phyloP scores from a whole-genome alignment of 2,329 filamentous ascomycete species.

The Nigrograna mackinnonii region DNA sequence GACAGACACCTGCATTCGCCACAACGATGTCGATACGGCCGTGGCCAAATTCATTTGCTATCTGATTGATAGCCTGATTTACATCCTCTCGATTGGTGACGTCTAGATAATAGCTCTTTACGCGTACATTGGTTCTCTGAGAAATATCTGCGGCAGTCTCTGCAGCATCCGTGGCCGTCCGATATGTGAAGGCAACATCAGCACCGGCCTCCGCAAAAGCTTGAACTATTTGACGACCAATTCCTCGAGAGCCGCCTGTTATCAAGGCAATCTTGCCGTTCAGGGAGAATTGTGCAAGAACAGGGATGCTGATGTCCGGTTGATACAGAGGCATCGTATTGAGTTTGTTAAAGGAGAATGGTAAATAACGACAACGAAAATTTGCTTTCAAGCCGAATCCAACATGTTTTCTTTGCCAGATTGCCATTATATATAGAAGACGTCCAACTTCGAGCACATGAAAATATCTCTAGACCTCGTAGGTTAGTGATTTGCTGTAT shows the following conservation, averaged over 20 bases:
- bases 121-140: slow-evolving; percentile 10
- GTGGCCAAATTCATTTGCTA: slow-evolving; percentile 37
- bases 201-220: slow-evolving; percentile 40
- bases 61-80: slow-evolving; percentile 15
- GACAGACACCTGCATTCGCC: slow-evolving; percentile 45
- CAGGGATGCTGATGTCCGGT: not conserved
- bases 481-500: too few species aligned
- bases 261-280: slow-evolving; percentile 42
- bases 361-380: too few species aligned
- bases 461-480: too few species aligned
- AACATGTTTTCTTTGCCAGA: too few species aligned
- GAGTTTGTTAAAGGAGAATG: too few species aligned
- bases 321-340: not conserved
- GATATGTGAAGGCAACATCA: slow-evolving; percentile 36
- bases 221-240: slow-evolving; percentile 47
- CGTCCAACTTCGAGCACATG: too few species aligned
- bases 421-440: too few species aligned
- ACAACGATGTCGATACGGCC: slow-evolving; percentile 41
- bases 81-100: slow-evolving; percentile 18
- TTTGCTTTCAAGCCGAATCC: too few species aligned
- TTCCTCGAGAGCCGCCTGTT: slow-evolving; percentile 53
- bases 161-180: slow-evolving; percentile 14
- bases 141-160: slow-evolving; percentile 16
- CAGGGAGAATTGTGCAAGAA: slow-evolving; percentile 12
- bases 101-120: slow-evolving; percentile 17